phyloP scores from a whole-genome alignment of 768 basidiomycete species.

The Macrocybe gigantea region DNA sequence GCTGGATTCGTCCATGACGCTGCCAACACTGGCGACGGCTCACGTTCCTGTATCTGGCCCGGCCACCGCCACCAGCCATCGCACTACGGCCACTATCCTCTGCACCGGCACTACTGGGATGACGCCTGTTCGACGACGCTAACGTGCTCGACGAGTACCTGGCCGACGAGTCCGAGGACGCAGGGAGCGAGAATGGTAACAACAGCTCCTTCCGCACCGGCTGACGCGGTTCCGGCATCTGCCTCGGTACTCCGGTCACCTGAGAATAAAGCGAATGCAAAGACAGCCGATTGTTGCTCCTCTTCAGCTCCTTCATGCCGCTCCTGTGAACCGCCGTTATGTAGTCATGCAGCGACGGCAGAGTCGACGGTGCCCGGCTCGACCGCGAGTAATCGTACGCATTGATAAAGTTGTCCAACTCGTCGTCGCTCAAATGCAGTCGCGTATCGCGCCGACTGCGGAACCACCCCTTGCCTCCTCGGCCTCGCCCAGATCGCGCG shows the following conservation, averaged over 20 bases:
- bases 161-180: constrained; percentile 15
- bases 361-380: constrained; percentile 33
- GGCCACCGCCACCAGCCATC: too few species aligned
- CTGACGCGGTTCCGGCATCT: constrained; percentile 66
- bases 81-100: too few species aligned
- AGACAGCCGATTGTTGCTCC: constrained; percentile 26
- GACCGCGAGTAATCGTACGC: constrained; percentile 39
- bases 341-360: constrained; percentile 30
- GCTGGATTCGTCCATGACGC: too few species aligned
- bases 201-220: constrained; percentile 54
- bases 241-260: constrained; percentile 56
- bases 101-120: too few species aligned
- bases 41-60: constrained; percentile 6
- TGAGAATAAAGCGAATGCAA: constrained; percentile 62
- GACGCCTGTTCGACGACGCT: constrained; percentile 11
- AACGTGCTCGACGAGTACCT: not conserved
- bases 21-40: constrained; percentile 1
- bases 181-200: constrained; percentile 41
- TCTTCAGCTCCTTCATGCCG: constrained; percentile 11
- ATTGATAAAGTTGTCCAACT: constrained; percentile 50
- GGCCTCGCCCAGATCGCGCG: constrained; percentile 2
- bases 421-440: constrained; percentile 41
- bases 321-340: not conserved
- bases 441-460: constrained; percentile 43
- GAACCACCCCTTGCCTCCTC: constrained; percentile 30